These are phyloP conservation scores for Ceriops tagal DNA, from an alignment of 345 rosid genomes.

Conservation along the genomic window DNA sequence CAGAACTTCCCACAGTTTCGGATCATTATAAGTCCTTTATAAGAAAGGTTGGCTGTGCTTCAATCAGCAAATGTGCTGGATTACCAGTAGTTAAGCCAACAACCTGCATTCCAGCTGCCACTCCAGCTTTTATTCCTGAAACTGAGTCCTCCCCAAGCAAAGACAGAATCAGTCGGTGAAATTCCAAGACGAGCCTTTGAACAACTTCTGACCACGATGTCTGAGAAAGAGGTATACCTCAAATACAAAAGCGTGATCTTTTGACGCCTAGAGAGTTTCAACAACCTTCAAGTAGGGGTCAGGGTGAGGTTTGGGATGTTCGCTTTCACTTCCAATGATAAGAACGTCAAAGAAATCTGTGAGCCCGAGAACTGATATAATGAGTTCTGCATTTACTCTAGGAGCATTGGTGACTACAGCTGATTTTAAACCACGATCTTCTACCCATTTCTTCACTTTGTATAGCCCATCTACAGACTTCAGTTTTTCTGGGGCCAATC, in stretches of 20 bases:
- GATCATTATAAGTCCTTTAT: slow-evolving; percentile 32
- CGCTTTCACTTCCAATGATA: slow-evolving; percentile 33
- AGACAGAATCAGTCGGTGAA: background rate
- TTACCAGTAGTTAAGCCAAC: slow-evolving; percentile 35
- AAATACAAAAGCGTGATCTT: slow-evolving; percentile 37
- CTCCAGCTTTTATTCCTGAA: slow-evolving; percentile 43
- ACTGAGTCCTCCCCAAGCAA: slow-evolving; percentile 29
- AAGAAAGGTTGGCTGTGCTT: slow-evolving; percentile 31
- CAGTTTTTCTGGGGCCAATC: slow-evolving; percentile 38
- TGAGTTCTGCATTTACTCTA: slow-evolving; percentile 33
- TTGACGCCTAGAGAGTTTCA: slow-evolving; percentile 26
- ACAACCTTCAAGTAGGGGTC: slow-evolving; percentile 44
- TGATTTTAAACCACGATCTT: slow-evolving; percentile 38
- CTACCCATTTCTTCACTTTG: slow-evolving; percentile 32
- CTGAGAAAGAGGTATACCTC: slow-evolving; percentile 23
- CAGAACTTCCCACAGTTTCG: slow-evolving; percentile 31
- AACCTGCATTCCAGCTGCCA: slow-evolving; percentile 44
- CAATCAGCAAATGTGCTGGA: slow-evolving; percentile 21
- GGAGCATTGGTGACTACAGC: slow-evolving; percentile 48
- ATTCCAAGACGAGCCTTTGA: background rate
- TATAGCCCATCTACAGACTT: slow-evolving; percentile 32
- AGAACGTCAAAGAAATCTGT: slow-evolving; percentile 31
- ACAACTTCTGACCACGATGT: background rate
- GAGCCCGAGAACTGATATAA: slow-evolving; percentile 31
- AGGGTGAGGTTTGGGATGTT: slow-evolving; percentile 41